Evolutionary conservation across 371 early-diverging fungal species (phyloP), one percentile per base, ranked within the genome.

Genomic region (Agmasoma carcini): DNA sequence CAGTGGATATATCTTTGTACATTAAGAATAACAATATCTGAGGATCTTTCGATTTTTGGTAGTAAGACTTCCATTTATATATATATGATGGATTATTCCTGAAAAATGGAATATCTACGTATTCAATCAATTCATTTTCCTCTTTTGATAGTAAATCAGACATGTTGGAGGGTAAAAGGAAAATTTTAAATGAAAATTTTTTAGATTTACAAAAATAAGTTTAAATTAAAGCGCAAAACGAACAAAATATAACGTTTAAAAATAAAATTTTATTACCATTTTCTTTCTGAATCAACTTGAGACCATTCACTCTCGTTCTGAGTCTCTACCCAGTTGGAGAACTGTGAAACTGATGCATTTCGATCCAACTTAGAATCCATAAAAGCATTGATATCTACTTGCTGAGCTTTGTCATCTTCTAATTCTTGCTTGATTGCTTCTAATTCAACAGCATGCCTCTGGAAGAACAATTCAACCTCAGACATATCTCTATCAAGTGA

Each of bases 401-500:
- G 43, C 4, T 52, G 9, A 17, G 5, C 5, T 19, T 52, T 6
- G 11, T 9, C 9, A n/a, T 34, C 59, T 25, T 68, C 59, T 34
- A 63, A 68, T 55, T 75, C 72, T 44, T 65, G 63, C 23, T 57
- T 45, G 11, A 68, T 52, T 33, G 27, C 55, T 39, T 75, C 73
- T 55, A 75, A 63, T 64, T 75, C 75, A 51, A 61, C 59, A n/a
- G 69, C 57, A 61, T 73, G 69, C 58, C 75, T 70, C 59, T 66
- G 73, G 52, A 75, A 66, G 66, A 68, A 75, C 37, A 68, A 47
- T 52, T 75, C 75, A 20, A 69, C 65, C 22, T 71, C 61, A 23
- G 61, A 63, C 45, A 75, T 64, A 52, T 75, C 61, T 17, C 59
- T 64, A 43, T 52, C 69, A 17, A 73, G 34, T 26, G 48, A 46